A percentile compares a stretch with the other conserved stretches of the same genome.
phyloP scores from a whole-genome alignment of 148 eudicot species.

The Heliamphora exappendiculata region DNA sequence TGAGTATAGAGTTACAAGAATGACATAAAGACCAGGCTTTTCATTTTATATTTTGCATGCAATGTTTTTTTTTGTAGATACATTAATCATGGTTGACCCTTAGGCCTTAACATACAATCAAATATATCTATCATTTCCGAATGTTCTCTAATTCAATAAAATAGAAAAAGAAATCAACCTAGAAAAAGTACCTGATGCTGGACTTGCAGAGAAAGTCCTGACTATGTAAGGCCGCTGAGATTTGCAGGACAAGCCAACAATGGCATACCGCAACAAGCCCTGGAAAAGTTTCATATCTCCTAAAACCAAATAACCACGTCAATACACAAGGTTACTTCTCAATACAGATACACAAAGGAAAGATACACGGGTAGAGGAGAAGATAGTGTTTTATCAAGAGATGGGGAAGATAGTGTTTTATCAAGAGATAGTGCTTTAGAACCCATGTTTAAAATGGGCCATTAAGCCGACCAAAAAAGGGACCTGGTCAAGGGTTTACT shows the following conservation, averaged over 20 bases:
- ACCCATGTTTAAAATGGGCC: no score
- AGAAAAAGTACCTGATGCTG: background rate
- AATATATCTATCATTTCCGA: background rate
- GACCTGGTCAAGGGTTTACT: no score
- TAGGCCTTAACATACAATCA: background rate
- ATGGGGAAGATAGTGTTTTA: no score
- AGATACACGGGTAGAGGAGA: background rate
- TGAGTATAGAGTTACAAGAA: no score
- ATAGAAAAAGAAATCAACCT: background rate
- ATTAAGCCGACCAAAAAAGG: no score
- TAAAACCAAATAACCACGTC: background rate
- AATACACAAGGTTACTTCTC: background rate
- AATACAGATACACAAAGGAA: background rate
- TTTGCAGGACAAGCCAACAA: background rate
- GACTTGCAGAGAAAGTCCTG: conserved; percentile 8
- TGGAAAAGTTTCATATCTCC: conserved; percentile 6
- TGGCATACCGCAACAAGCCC: conserved; percentile 2
- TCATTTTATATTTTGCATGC: no score
- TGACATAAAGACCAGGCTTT: no score
- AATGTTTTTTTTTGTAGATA: no score
- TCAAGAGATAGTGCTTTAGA: no score
- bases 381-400: background rate
- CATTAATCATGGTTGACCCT: no score
- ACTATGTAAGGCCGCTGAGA: background rate
- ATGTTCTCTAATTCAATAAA: background rate